Conservation (phyloP, 1,139 yeast species). For the Geotrichum restrictum region DNA sequence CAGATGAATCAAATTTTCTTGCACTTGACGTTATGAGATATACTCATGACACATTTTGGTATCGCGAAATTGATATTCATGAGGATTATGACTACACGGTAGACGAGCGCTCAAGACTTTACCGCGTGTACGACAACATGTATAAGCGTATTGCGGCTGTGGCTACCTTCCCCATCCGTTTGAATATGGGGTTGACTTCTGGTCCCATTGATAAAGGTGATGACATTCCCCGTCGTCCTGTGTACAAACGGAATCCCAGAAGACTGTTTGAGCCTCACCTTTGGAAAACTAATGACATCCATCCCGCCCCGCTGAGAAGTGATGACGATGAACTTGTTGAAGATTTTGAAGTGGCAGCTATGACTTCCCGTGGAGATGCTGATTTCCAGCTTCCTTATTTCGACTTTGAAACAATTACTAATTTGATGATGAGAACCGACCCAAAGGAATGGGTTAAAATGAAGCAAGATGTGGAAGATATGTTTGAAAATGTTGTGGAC, state of each 20-base stretch:
- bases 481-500: neutral
- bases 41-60: slow-evolving; percentile 20
- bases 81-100: slow-evolving; percentile 22
- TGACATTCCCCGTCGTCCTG: slow-evolving; percentile 19
- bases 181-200: slow-evolving; percentile 11
- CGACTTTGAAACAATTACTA: neutral
- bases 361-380: neutral
- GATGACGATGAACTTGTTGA: slow-evolving; percentile 2
- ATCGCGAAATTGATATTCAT: slow-evolving; percentile 21
- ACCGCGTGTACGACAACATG: slow-evolving; percentile 8
- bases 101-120: slow-evolving; percentile 13
- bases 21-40: slow-evolving; percentile 16
- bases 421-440: neutral
- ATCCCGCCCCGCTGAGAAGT: slow-evolving; percentile 13
- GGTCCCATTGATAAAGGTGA: slow-evolving; percentile 19
- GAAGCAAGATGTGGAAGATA: neutral
- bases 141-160: slow-evolving; percentile 7
- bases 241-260: slow-evolving; percentile 9
- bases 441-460: neutral
- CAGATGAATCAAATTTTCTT: slow-evolving; percentile 17
- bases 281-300: slow-evolving; percentile 13
- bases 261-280: slow-evolving; percentile 15
- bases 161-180: slow-evolving; percentile 7
- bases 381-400: slow-evolving; percentile 1
- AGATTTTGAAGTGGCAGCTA: neutral